These are phyloP conservation scores for Nepenthes alata DNA, from an alignment of 179 eudicot species.

Conservation along the genomic window DNA sequence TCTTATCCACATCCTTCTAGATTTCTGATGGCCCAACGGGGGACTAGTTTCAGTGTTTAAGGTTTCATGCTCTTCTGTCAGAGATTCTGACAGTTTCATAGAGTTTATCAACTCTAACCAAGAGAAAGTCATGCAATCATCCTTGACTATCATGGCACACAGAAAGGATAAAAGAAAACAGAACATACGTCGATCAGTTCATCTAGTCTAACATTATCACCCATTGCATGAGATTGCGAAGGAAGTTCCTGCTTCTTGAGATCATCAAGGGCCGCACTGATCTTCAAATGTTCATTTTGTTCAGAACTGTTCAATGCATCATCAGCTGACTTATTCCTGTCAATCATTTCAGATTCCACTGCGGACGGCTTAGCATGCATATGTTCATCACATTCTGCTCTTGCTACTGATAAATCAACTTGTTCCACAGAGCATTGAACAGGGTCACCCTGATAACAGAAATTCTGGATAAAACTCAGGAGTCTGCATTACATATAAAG, in stretches of 20 bases:
- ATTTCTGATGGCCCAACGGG: too few species aligned
- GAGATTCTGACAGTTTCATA: too few species aligned
- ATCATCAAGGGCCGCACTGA: slow-evolving; percentile 3
- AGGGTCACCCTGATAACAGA: slow-evolving; percentile 12
- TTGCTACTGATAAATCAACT: slow-evolving; percentile 10
- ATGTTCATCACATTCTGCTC: slow-evolving; percentile 1
- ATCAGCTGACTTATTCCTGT: slow-evolving; percentile 7
- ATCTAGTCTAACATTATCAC: slow-evolving; percentile 15
- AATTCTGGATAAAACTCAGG: not conserved
- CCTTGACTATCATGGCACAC: not conserved
- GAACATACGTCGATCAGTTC: slow-evolving; percentile 32
- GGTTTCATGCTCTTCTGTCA: too few species aligned
- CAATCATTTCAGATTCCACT: slow-evolving; percentile 9
- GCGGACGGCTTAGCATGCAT: slow-evolving; percentile 1
- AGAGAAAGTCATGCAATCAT: too few species aligned
- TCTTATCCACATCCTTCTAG: too few species aligned
- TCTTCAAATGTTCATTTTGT: slow-evolving; percentile 9
- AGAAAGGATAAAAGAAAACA: not conserved
- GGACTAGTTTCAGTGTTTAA: too few species aligned
- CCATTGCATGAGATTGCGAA: slow-evolving; percentile 10
- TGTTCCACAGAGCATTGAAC: slow-evolving; percentile 14
- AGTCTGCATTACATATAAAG: not conserved
- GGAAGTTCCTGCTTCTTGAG: slow-evolving; percentile 10
- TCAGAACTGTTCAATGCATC: slow-evolving; percentile 7
- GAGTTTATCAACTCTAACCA: too few species aligned